Evolutionary conservation across 768 basidiomycete species (phyloP).

Genomic region (Boletus sp.): DNA sequence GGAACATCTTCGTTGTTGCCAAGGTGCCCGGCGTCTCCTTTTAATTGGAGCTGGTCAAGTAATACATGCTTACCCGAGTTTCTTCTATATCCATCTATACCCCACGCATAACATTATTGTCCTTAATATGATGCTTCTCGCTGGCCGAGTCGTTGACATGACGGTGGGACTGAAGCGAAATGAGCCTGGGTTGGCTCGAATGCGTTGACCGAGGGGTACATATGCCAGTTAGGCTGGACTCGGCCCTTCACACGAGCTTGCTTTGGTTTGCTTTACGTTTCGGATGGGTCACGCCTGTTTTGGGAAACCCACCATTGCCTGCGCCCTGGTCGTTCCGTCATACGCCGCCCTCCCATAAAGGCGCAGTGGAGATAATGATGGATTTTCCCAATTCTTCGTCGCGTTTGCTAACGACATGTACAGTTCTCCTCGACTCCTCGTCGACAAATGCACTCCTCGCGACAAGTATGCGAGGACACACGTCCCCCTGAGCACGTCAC

Average conservation of each 20-base stretch:
- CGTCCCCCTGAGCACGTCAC: constrained; percentile 24
- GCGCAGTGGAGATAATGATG: constrained; percentile 1
- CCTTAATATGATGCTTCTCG: constrained; percentile 11
- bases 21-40: constrained; percentile 22
- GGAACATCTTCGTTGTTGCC: constrained; percentile 22
- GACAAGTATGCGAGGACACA: constrained; percentile 34
- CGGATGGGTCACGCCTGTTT: constrained; percentile 6
- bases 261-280: constrained; percentile 27
- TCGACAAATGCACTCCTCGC: constrained; percentile 34
- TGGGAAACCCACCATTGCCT: constrained; percentile 18
- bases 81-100: constrained; percentile 27
- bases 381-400: background rate
- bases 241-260: constrained; percentile 2
- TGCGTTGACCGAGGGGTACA: background rate
- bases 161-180: constrained; percentile 20
- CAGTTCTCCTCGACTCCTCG: constrained; percentile 26
- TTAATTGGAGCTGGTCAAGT: constrained; percentile 12
- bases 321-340: constrained; percentile 12
- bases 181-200: constrained; percentile 2
- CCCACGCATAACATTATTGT: constrained; percentile 9
- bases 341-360: constrained; percentile 22
- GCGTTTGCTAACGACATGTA: constrained; percentile 10
- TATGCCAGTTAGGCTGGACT: too few relatives aligned
- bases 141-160: constrained; percentile 15
- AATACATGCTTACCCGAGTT: constrained; percentile 13